Percentiles rank a stretch among this genome's conserved stretches.
phyloP scores from a whole-genome alignment of 139 green algal genomes.

The Chlorella sp. region DNA sequence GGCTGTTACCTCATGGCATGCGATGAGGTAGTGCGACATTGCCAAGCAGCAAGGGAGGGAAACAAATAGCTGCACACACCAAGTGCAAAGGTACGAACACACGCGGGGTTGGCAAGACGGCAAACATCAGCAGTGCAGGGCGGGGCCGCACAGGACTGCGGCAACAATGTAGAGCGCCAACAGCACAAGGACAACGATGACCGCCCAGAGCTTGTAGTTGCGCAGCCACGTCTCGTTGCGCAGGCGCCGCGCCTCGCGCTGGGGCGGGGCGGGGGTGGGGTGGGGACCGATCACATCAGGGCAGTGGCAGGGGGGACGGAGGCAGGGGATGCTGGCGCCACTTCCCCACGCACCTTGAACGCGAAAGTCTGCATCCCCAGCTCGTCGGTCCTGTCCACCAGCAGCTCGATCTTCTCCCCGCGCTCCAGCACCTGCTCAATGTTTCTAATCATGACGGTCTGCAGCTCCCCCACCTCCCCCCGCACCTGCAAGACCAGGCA shows the following conservation, averaged over 20 bases:
- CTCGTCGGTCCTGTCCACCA: conserved; percentile 93
- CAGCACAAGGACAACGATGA: conserved; percentile 40
- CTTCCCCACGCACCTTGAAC: no score
- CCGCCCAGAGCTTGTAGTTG: no score
- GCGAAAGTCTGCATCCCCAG: conserved; percentile 70
- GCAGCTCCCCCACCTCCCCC: conserved; percentile 78
- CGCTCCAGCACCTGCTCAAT: conserved; percentile 93
- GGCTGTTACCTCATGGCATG: neutral
- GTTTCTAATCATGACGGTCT: conserved; percentile 91
- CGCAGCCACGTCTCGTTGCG: conserved; percentile 75
- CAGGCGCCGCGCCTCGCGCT: conserved; percentile 64
- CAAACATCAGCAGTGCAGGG: conserved; percentile 51
- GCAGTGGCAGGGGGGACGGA: no score
- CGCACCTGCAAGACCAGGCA: no score
- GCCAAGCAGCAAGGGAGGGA: neutral
- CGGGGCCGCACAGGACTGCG: conserved; percentile 58
- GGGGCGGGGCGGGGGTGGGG: no score
- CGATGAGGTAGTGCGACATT: neutral
- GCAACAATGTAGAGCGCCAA: conserved; percentile 64
- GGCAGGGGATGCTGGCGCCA: no score
- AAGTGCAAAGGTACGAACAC: no score
- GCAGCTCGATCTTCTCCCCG: conserved; percentile 92
- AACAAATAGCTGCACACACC: no score
- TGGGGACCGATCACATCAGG: no score
- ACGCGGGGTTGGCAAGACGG: no score